Evolutionary conservation across 140 eudicot genomes (phyloP).

Genomic region (Senecio squalidus): DNA sequence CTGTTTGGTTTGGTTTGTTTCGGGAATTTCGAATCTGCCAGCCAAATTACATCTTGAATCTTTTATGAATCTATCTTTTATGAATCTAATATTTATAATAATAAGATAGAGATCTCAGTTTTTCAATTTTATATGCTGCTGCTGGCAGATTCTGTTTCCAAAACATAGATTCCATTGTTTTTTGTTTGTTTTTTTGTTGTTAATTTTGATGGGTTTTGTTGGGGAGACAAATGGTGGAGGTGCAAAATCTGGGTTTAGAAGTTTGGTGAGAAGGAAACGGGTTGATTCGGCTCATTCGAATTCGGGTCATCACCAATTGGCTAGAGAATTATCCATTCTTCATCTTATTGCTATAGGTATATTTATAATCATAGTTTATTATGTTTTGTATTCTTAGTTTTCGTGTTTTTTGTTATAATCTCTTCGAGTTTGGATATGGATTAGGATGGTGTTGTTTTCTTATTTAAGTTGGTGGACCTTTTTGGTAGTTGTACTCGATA

Average conservation of each 20-base stretch:
- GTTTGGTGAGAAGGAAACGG: slow-evolving; percentile 76
- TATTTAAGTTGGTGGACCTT: no score
- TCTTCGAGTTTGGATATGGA: no score
- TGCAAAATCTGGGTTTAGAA: slow-evolving; percentile 37
- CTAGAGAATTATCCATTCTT: slow-evolving; percentile 63
- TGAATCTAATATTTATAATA: slow-evolving; percentile 7
- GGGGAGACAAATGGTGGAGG: slow-evolving; percentile 40
- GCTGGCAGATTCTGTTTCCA: slow-evolving; percentile 28
- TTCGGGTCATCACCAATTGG: slow-evolving; percentile 59
- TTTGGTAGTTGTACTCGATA: no score
- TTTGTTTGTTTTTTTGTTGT: not conserved
- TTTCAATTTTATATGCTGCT: not conserved
- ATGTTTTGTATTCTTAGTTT: not conserved
- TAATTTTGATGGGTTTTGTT: slow-evolving; percentile 43
- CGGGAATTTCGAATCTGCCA: slow-evolving; percentile 24
- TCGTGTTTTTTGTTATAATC: no score
- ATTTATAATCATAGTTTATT: no score
- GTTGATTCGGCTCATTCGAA: slow-evolving; percentile 67
- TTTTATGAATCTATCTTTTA: slow-evolving; percentile 25
- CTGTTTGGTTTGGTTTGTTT: not conserved
- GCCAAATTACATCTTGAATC: slow-evolving; percentile 23
- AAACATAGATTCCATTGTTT: not conserved
- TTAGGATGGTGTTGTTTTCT: no score
- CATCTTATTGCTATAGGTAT: slow-evolving; percentile 82
- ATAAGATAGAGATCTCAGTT: not conserved